A percentile compares a stretch with the other conserved stretches of the same genome.
Conservation (phyloP, 257 asterid genomes). For the Solanum commersonii region DNA sequence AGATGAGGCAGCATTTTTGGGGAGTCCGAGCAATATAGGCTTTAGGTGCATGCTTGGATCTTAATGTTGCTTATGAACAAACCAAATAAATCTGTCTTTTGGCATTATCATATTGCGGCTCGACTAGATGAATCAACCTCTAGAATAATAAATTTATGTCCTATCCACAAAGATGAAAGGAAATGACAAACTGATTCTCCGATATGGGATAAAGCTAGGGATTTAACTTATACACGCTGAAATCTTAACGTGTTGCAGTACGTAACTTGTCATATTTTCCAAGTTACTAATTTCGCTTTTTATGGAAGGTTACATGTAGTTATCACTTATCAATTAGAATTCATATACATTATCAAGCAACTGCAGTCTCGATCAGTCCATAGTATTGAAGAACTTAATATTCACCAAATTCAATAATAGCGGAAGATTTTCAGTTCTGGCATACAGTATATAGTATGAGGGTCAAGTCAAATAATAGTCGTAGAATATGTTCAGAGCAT, state of each 20-base stretch:
- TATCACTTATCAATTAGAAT: neutral
- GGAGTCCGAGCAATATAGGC: neutral
- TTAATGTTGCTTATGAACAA: neutral
- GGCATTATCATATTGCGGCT: neutral
- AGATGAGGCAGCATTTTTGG: neutral
- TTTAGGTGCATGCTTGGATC: neutral
- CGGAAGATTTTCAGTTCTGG: neutral
- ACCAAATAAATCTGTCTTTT: neutral
- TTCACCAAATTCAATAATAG: neutral
- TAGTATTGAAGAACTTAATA: neutral
- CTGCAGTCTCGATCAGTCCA: neutral
- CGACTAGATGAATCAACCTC: neutral
- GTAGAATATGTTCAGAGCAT: neutral
- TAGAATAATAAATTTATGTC: neutral
- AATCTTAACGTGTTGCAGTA: neutral
- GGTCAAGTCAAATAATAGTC: neutral
- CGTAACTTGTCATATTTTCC: neutral
- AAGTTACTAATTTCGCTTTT: neutral
- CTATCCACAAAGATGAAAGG: neutral
- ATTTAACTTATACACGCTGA: neutral
- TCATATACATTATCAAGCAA: neutral
- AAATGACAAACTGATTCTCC: neutral
- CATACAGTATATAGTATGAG: neutral
- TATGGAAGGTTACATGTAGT: neutral
- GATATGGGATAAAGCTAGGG: neutral